These are phyloP conservation scores for Cerrena zonata DNA, from an alignment of 1,284 basidiomycete genomes.

Conservation along the genomic window DNA sequence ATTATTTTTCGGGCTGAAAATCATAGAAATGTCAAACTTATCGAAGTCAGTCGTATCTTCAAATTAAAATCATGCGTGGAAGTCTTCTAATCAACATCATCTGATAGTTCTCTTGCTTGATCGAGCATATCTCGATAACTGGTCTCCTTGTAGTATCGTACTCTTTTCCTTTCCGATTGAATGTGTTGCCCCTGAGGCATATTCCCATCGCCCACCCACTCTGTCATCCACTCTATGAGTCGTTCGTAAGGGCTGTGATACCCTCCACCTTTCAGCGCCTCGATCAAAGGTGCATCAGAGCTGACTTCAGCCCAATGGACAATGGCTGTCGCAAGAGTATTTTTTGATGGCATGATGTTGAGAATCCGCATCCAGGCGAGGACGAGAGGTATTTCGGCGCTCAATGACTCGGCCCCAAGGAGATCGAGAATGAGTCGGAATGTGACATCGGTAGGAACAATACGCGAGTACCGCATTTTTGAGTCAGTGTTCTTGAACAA, in stretches of 20 bases:
- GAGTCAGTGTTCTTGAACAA: constrained; percentile 9
- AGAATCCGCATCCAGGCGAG: constrained; percentile 75
- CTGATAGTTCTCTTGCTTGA: not conserved
- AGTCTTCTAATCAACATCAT: not conserved
- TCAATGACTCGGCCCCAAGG: constrained; percentile 46
- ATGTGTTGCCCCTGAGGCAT: not conserved
- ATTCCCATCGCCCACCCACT: constrained; percentile 54
- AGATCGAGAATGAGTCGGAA: constrained; percentile 64
- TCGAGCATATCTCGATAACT: not conserved
- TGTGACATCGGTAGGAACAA: constrained; percentile 44
- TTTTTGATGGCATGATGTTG: constrained; percentile 43
- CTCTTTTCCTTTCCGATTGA: not conserved
- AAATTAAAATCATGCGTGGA: too few species aligned
- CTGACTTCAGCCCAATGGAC: constrained; percentile 69
- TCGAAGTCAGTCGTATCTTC: too few species aligned
- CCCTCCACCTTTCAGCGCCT: constrained; percentile 30
- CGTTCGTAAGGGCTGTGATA: constrained; percentile 41
- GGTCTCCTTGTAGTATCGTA: not conserved
- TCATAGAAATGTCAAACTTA: too few species aligned
- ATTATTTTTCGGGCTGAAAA: too few species aligned
- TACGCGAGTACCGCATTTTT: constrained; percentile 28
- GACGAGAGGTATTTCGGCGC: constrained; percentile 60
- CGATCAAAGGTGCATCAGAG: constrained; percentile 52
- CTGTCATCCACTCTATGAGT: constrained; percentile 56
- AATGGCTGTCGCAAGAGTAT: constrained; percentile 59